Percentiles rank a stretch among this genome's conserved stretches.
These are phyloP conservation scores for Paraglomus brasilianum DNA, from an alignment of 192 early-diverging fungal genomes.

Conservation along the genomic window DNA sequence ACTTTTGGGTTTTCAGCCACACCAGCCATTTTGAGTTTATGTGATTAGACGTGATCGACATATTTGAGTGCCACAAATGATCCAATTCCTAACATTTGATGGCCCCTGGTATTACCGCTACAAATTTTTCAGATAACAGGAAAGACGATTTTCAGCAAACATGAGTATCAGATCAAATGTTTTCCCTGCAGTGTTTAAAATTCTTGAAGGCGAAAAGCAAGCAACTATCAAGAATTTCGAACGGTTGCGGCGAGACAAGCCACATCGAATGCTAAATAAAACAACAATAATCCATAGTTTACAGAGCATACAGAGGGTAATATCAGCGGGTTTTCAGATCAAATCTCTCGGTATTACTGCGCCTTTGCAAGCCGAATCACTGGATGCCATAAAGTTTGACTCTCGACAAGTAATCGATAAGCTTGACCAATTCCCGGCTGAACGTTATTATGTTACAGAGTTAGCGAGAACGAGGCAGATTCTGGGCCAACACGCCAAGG, in stretches of 20 bases:
- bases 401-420: conserved; percentile 3
- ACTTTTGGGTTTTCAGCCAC: no score
- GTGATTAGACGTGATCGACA: no score
- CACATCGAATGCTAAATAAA: conserved; percentile 25
- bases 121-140: no score
- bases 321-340: conserved; percentile 26
- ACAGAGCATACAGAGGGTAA: conserved; percentile 36
- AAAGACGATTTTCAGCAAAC: no score
- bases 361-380: not conserved
- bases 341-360: conserved; percentile 36
- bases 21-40: no score
- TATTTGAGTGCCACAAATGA: no score
- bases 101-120: no score
- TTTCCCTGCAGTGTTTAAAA: not conserved
- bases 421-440: conserved; percentile 34
- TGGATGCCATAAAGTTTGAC: not conserved
- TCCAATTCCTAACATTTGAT: no score
- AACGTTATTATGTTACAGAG: conserved; percentile 43
- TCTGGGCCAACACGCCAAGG: conserved; percentile 45
- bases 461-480: conserved; percentile 42
- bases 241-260: conserved; percentile 31
- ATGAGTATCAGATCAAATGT: not conserved
- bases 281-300: conserved; percentile 37
- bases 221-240: conserved; percentile 29
- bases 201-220: conserved; percentile 1